Base-by-base conservation (phyloP, 139 green algal species). In the Chlamydomonas incerta region DNA sequence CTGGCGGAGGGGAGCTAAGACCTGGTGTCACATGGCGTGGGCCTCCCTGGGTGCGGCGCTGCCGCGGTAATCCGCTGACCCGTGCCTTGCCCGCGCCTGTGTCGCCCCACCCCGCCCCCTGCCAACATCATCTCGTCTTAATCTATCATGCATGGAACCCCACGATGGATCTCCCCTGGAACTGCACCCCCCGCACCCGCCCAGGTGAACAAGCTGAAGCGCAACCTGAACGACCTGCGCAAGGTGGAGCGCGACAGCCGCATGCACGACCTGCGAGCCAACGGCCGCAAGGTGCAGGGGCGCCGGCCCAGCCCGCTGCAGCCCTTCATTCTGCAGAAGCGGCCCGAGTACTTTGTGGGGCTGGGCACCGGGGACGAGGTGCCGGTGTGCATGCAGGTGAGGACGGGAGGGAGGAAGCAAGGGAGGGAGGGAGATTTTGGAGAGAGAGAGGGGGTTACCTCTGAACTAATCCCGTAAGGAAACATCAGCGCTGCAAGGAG, bases 201-300 rank as follows among this genome's bases (percentile, higher is more conserved):
- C 14, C 79, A 85, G 65, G 79, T 75, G 9, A 74, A 75, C 65
- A 85, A 85, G 63, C 79, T 85, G 28, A 74, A 68, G 79, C 79
- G 79, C 65, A 74, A 85, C 79, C 63, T 85, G 37, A 68, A 52
- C 46, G 65, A 74, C 65, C 71, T 68, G 79, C 79, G 79, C 41
- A 83, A 83, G 75, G 75, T 85, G 67, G 80, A 85, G 80, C 80
- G 80, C 8, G 80, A 85, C 21, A 31, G 33, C 8, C 74, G 60
- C 68, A 81, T 68, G 35, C 23, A 58, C 37, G 75, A 85, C 24
- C 26, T 77, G 37, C 85, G 85, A 37, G 75, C 50, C 31, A 50
- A 82, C 24, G 29, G n/a, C 37, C 85, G 85, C 21, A 85, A 67
- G 66, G 75, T 83, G 67, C 69, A 81, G 67, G 80, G 66, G 1